These are phyloP conservation scores for Pythium dissotocum DNA, from an alignment of 352 stramenopile genomes.

Conservation along the genomic window DNA sequence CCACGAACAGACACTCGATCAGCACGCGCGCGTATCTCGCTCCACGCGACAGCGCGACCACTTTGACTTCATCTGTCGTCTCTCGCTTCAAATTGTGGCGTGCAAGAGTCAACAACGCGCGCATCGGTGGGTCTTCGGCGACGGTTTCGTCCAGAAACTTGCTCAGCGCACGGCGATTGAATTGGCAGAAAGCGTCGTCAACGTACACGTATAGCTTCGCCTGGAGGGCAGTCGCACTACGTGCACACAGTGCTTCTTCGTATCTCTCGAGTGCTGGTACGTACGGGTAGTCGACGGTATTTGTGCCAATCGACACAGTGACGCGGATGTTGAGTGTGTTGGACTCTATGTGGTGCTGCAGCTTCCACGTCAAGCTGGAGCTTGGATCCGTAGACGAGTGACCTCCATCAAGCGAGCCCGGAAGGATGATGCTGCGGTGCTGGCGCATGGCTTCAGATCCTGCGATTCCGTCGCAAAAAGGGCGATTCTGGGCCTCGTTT, in stretches of 20 bases:
- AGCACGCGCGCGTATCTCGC: no score
- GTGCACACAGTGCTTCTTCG: slow-evolving; percentile 3
- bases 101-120: not conserved
- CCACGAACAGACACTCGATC: no score
- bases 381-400: not conserved
- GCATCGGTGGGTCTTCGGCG: not conserved
- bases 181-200: not conserved
- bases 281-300: not conserved
- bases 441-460: not conserved
- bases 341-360: not conserved
- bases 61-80: no score
- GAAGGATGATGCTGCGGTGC: not conserved
- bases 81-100: no score
- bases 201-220: slow-evolving; percentile 6
- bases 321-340: not conserved
- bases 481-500: not conserved
- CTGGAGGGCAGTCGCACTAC: not conserved
- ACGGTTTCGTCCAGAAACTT: not conserved
- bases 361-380: not conserved
- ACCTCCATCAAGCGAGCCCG: not conserved
- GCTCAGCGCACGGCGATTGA: not conserved
- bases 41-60: no score
- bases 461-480: not conserved
- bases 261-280: not conserved
- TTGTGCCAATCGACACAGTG: not conserved